Evolutionary conservation across 371 early-diverging fungal species (phyloP).

Genomic region (Modicella reniformis): DNA sequence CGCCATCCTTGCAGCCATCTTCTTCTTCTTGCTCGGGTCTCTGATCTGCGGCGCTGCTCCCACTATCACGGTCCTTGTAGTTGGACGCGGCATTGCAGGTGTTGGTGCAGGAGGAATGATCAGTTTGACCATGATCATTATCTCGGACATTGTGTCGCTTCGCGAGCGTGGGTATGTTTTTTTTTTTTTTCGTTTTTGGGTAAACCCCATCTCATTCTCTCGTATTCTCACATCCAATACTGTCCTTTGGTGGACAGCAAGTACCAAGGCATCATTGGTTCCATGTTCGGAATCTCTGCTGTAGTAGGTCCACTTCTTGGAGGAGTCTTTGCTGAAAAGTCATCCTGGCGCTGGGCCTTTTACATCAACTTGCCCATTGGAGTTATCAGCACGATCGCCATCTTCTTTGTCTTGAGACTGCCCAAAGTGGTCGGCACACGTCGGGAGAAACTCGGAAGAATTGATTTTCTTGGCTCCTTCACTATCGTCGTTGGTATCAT

Average conservation of each 20-base stretch:
- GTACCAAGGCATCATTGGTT: slow-evolving; percentile 59
- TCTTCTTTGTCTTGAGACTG: slow-evolving; percentile 58
- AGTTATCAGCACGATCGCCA: slow-evolving; percentile 56
- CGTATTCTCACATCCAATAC: not conserved
- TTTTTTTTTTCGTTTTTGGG: not conserved
- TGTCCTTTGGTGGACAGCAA: slow-evolving; percentile 32
- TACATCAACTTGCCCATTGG: slow-evolving; percentile 72
- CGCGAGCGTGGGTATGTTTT: slow-evolving; percentile 40
- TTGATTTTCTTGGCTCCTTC: slow-evolving; percentile 68
- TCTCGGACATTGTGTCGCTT: slow-evolving; percentile 68
- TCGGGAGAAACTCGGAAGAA: slow-evolving; percentile 58
- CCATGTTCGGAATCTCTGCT: slow-evolving; percentile 58
- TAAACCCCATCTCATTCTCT: too few relatives aligned
- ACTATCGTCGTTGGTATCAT: slow-evolving; percentile 62
- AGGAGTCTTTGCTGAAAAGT: slow-evolving; percentile 61
- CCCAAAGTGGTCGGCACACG: slow-evolving; percentile 36
- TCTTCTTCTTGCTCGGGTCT: slow-evolving; percentile 63
- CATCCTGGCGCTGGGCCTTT: slow-evolving; percentile 66
- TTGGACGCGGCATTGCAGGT: slow-evolving; percentile 69
- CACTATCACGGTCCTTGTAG: slow-evolving; percentile 68
- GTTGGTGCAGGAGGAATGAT: slow-evolving; percentile 77
- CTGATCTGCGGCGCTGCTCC: slow-evolving; percentile 65
- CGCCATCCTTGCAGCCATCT: slow-evolving; percentile 58
- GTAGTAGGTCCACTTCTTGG: slow-evolving; percentile 65
- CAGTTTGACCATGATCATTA: slow-evolving; percentile 73